Base-by-base conservation (phyloP, 1,284 basidiomycete species). In the Puccinia coronata region DNA sequence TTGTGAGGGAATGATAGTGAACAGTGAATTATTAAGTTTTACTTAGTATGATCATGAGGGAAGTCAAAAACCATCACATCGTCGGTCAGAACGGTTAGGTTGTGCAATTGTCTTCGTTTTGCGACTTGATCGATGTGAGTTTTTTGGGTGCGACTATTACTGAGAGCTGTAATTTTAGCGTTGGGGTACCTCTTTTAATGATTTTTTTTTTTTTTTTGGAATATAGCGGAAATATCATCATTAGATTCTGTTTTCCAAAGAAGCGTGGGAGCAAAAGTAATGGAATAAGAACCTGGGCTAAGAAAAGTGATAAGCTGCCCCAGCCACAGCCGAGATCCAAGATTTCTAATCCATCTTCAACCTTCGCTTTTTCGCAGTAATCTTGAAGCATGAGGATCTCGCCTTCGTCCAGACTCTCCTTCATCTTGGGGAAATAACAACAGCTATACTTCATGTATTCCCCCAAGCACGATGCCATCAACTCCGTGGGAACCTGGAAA, bases 241-340 rank as follows among this genome's bases (percentile, higher is more conserved):
- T 43, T 49, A 18, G 14, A 67, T n/a, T 36, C 14, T 39, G 1
- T 25, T 59, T 34, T 34, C 39, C 16, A n/a, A 63, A 28, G 25
- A n/a, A 25, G 53, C 20, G 25, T 25, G 3, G 25, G n/a, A n/a
- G 31, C 25, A 14, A 31, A 20, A 12, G 51, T 16, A n/a, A 47
- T 47, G 1, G 25, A 16, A 39, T 18, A 84, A 86, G 80, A 72
- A 91, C 90, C 87, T 91, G 87, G 0, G 92, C 92, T 2, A 93
- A 87, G 84, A 90, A 92, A 16, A 93, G 84, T 0, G 90, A 90
- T 70, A 93, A 85, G 83, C 91, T 92, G 16, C 92, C 92, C 92
- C 92, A 93, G 9, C 92, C 92, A 86, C 92, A 92, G 16, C 92
- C 92, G 20, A 93, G 86, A 85, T 93, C 92, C 47, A 93, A 86